Evolutionary conservation across 2,329 filamentous ascomycete species (phyloP).

Genomic region (Colletotrichum paranaense): DNA sequence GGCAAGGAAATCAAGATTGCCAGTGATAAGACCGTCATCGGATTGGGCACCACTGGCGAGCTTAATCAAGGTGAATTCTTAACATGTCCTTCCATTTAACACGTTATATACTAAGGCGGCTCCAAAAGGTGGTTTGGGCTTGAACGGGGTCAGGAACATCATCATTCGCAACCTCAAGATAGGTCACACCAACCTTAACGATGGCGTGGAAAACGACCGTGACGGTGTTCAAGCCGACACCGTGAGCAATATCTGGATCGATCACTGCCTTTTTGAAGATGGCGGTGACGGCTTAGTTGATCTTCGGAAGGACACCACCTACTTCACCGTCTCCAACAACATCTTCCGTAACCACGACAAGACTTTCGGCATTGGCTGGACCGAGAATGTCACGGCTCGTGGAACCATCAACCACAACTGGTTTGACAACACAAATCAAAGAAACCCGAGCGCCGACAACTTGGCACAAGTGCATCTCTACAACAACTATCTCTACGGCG

Average conservation of each 20-base stretch:
- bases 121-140: constrained; percentile 30
- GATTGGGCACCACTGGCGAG: constrained; percentile 32
- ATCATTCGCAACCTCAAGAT: constrained; percentile 39
- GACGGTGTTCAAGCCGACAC: constrained; percentile 34
- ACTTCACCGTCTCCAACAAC: constrained; percentile 38
- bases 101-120: background rate
- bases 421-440: constrained; percentile 35
- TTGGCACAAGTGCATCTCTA: constrained; percentile 35
- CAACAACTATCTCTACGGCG: constrained; percentile 35
- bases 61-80: constrained; percentile 17
- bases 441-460: constrained; percentile 35
- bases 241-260: constrained; percentile 37
- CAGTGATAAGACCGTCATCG: constrained; percentile 39
- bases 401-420: constrained; percentile 37
- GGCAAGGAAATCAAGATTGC: constrained; percentile 39
- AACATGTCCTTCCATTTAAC: accelerated
- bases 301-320: constrained; percentile 35
- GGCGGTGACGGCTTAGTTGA: constrained; percentile 35
- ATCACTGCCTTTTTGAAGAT: constrained; percentile 35
- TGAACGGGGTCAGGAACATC: constrained; percentile 35
- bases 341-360: constrained; percentile 38
- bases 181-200: constrained; percentile 13
- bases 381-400: constrained; percentile 32
- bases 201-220: constrained; percentile 28
- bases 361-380: constrained; percentile 38